These are phyloP conservation scores for Naegleria gruberi DNA, from an alignment of 208 protist genomes.

Conservation along the genomic window DNA sequence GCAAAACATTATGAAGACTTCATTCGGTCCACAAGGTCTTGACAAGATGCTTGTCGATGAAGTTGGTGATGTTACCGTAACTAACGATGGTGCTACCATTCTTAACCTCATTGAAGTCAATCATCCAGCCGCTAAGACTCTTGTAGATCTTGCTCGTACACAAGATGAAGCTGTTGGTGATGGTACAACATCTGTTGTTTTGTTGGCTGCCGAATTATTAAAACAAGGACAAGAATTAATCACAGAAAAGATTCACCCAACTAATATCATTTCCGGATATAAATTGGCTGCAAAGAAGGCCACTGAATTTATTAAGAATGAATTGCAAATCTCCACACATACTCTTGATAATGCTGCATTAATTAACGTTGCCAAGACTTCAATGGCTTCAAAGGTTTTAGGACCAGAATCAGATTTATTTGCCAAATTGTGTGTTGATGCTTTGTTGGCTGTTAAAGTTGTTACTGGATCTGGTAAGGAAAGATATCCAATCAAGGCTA, in stretches of 20 bases:
- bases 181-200: constrained; percentile 98
- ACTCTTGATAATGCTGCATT: constrained; percentile 85
- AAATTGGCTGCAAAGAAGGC: constrained; percentile 90
- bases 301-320: constrained; percentile 86
- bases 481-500: constrained; percentile 93
- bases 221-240: constrained; percentile 93
- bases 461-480: constrained; percentile 28
- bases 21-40: constrained; percentile 97
- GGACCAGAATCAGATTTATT: constrained; percentile 90
- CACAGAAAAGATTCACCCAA: constrained; percentile 92
- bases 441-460: constrained; percentile 1
- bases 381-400: constrained; percentile 99
- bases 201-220: constrained; percentile 97
- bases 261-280: constrained; percentile 96
- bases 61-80: constrained; percentile 97
- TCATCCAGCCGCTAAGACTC: constrained; percentile 87
- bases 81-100: constrained; percentile 98
- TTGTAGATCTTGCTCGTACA: constrained; percentile 96
- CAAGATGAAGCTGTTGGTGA: constrained; percentile 99
- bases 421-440: constrained; percentile 52
- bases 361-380: constrained; percentile 95
- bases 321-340: constrained; percentile 65
- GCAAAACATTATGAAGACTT: constrained; percentile 98
- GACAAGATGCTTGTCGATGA: constrained; percentile 99
- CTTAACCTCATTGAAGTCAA: constrained; percentile 80